These are phyloP conservation scores for Gracilaria caudata DNA, from an alignment of 23 red algal species.

Conservation along the genomic window DNA sequence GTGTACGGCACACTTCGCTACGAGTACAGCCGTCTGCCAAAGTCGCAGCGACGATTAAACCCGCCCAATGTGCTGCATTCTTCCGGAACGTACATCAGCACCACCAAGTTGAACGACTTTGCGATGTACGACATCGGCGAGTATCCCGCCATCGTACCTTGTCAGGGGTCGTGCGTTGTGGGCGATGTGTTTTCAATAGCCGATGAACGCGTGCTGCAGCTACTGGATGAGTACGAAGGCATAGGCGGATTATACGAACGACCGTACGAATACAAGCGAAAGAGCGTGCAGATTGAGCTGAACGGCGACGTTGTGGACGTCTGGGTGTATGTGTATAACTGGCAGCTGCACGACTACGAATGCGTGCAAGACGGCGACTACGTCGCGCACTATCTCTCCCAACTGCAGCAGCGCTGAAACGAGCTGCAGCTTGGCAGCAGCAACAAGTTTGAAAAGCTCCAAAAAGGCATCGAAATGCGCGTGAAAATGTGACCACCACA, in stretches of 20 bases:
- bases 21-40: conserved; percentile 11
- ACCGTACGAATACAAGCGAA: conserved; percentile 28
- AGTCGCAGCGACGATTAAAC: neutral
- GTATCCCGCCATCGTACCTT: conserved; percentile 8
- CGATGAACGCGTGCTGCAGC: neutral
- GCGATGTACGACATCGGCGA: conserved; percentile 23
- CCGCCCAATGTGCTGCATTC: conserved; percentile 25
- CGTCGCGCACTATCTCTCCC: conserved; percentile 25
- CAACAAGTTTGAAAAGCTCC: neutral
- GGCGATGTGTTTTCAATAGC: conserved; percentile 39
- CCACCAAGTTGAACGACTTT: neutral
- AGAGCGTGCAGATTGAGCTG: neutral
- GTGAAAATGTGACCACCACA: neutral
- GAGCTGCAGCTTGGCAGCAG: no score
- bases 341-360: neutral
- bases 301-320: neutral
- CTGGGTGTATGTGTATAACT: conserved; percentile 57
- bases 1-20: conserved; percentile 43
- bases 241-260: conserved; percentile 24
- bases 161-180: neutral
- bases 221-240: conserved; percentile 46
- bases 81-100: neutral
- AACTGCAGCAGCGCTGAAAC: neutral
- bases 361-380: conserved; percentile 26
- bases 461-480: neutral